Evolutionary conservation across 2,329 filamentous ascomycete genomes (phyloP).

Genomic region (Elsinoe batatas): DNA sequence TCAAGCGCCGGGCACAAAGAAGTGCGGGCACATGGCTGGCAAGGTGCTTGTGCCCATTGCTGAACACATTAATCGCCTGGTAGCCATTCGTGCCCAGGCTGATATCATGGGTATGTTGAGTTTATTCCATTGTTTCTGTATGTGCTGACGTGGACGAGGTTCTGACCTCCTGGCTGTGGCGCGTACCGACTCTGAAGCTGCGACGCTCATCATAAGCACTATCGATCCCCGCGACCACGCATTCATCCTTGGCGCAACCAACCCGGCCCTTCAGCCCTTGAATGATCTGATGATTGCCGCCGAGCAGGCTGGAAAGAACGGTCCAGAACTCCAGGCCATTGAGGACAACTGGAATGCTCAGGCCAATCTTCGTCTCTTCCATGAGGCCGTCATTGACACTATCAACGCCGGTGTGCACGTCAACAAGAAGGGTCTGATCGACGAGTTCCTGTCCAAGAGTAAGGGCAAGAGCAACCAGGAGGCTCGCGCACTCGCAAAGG

Average conservation of each 20-base stretch:
- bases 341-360: constrained; percentile 79
- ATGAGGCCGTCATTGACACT: constrained; percentile 75
- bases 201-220: constrained; percentile 90
- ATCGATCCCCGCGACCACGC: constrained; percentile 92
- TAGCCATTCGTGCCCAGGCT: constrained; percentile 92
- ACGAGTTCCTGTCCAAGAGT: constrained; percentile 55
- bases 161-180: constrained; percentile 83
- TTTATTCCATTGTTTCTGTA: background rate
- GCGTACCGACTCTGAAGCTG: constrained; percentile 93
- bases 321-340: constrained; percentile 73
- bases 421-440: constrained; percentile 59
- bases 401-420: constrained; percentile 59
- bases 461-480: constrained; percentile 82
- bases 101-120: constrained; percentile 80
- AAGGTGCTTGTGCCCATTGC: constrained; percentile 94
- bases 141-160: constrained; percentile 35
- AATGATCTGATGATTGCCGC: constrained; percentile 85
- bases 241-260: constrained; percentile 86
- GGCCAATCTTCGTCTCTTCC: constrained; percentile 77
- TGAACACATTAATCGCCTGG: constrained; percentile 95
- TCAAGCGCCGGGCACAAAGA: constrained; percentile 96
- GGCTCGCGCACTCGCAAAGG: constrained; percentile 67
- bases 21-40: constrained; percentile 98
- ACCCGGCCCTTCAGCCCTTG: constrained; percentile 71
- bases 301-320: constrained; percentile 70